These are phyloP conservation scores for Diaporthe velutina DNA, from an alignment of 2,329 filamentous ascomycete genomes.

Conservation along the genomic window DNA sequence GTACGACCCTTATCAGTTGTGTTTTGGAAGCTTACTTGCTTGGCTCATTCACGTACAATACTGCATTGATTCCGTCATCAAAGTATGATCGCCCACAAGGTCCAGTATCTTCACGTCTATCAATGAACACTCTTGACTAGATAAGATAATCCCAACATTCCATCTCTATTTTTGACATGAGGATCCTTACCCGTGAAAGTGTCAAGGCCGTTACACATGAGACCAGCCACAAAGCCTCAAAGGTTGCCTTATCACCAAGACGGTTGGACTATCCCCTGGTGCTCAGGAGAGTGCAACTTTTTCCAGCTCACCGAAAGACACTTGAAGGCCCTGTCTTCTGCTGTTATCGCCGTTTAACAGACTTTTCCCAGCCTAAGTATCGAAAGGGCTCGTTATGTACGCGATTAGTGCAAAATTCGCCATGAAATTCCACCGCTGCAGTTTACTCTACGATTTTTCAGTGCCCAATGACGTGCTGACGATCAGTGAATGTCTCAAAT, in stretches of 20 bases:
- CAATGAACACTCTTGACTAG: background rate
- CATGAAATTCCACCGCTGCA: too few relatives aligned
- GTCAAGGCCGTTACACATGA: too few relatives aligned
- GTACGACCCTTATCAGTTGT: background rate
- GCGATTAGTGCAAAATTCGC: too few relatives aligned
- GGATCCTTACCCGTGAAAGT: background rate
- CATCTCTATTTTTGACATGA: too few relatives aligned
- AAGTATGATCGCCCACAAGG: constrained; percentile 1
- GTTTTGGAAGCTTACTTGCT: background rate
- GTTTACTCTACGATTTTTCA: background rate
- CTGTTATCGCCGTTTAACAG: background rate
- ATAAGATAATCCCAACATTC: too few relatives aligned
- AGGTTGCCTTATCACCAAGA: background rate
- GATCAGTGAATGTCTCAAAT: background rate
- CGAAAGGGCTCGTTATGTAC: background rate
- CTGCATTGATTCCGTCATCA: background rate
- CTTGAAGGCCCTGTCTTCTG: too few relatives aligned
- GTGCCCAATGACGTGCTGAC: background rate
- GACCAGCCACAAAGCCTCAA: too few relatives aligned
- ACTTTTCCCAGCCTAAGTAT: background rate
- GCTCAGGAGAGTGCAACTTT: background rate
- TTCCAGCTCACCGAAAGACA: too few relatives aligned
- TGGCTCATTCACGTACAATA: background rate
- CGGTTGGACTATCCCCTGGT: too few relatives aligned
- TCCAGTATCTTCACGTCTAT: background rate